Evolutionary conservation across 78 protist species (phyloP).

Genomic region (Neovahlkampfia damariscottae): DNA sequence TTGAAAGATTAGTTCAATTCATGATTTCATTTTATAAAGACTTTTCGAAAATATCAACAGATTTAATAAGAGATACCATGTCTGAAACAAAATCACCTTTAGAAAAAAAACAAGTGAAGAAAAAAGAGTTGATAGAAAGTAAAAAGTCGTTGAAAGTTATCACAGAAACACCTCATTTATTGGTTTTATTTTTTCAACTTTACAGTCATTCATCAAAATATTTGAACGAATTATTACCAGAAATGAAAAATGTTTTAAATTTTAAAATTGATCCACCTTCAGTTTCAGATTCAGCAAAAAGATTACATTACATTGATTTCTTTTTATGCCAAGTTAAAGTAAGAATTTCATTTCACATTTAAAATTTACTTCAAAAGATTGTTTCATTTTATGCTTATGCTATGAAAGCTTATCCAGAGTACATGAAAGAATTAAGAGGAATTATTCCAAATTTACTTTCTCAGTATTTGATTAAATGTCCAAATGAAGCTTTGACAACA

Average conservation of each 20-base stretch:
- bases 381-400: constrained; percentile 78
- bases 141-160: constrained; percentile 59
- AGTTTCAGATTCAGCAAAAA: neutral
- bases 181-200: constrained; percentile 74
- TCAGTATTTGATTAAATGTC: constrained; percentile 53
- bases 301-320: constrained; percentile 49
- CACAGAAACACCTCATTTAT: constrained; percentile 82
- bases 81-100: neutral
- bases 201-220: constrained; percentile 42
- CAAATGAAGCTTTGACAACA: constrained; percentile 49
- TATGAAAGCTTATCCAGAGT: constrained; percentile 38
- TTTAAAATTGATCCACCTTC: constrained; percentile 17
- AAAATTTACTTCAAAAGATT: too few relatives aligned
- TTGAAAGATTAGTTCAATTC: neutral
- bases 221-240: constrained; percentile 44
- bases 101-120: neutral
- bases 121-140: neutral
- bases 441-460: constrained; percentile 61
- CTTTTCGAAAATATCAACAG: neutral
- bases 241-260: constrained; percentile 42
- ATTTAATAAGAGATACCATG: neutral
- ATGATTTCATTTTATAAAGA: neutral
- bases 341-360: too few relatives aligned
- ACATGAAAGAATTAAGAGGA: constrained; percentile 34
- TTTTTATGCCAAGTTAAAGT: constrained; percentile 79